These are phyloP conservation scores for Phytophthora crassamura DNA, from an alignment of 352 stramenopile genomes.

Conservation along the genomic window DNA sequence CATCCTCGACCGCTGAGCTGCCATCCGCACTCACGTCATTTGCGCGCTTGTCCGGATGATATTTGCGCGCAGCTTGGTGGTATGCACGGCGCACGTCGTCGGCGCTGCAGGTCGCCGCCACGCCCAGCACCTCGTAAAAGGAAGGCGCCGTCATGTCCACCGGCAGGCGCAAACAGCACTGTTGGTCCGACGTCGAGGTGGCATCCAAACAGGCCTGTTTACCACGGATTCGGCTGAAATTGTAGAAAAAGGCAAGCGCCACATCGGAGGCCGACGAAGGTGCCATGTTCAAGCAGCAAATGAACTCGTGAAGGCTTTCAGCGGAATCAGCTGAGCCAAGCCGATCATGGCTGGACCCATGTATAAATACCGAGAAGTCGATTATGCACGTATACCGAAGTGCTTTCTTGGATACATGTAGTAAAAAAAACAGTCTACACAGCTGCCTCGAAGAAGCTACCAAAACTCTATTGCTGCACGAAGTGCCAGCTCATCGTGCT, in stretches of 20 bases:
- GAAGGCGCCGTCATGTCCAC: conserved; percentile 17
- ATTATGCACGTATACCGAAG: too few relatives aligned
- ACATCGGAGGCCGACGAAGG: too few relatives aligned
- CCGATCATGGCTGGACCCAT: too few relatives aligned
- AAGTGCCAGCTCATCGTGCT: too few relatives aligned
- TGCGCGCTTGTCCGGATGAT: conserved; percentile 72
- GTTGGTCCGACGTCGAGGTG: conserved; percentile 16
- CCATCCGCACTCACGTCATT: neutral
- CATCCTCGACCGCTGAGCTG: conserved; percentile 2
- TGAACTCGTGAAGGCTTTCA: too few relatives aligned
- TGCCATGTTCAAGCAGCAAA: too few relatives aligned
- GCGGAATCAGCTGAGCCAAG: too few relatives aligned
- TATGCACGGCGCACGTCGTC: conserved; percentile 79
- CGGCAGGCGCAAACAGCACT: neutral
- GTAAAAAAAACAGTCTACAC: too few relatives aligned
- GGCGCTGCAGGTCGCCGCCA: conserved; percentile 47
- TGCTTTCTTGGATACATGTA: too few relatives aligned
- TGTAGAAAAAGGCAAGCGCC: neutral
- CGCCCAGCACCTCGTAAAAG: conserved; percentile 70
- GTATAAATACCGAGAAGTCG: too few relatives aligned
- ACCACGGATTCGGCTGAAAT: conserved; percentile 10
- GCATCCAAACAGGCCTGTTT: conserved; percentile 26
- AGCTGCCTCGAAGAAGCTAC: too few relatives aligned
- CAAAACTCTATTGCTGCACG: too few relatives aligned
- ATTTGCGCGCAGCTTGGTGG: conserved; percentile 59